A percentile compares a stretch with the other conserved stretches of the same genome.
Evolutionary conservation across 345 rosid genomes (phyloP).

Genomic region (Salix viminalis): DNA sequence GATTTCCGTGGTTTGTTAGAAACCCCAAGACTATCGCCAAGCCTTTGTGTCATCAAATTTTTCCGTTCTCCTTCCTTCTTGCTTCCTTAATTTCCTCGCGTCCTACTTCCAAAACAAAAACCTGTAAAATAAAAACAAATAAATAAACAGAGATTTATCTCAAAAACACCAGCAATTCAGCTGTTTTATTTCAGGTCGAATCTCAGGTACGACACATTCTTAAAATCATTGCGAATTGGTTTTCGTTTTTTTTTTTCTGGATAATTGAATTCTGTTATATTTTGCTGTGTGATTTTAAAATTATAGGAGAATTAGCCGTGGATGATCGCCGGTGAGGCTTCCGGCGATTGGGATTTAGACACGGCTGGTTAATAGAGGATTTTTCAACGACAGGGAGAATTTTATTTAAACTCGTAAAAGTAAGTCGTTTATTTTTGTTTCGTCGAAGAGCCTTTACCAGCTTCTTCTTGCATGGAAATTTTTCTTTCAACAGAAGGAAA

Average conservation of each 20-base stretch:
- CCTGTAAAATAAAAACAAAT: background rate
- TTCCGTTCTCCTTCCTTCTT: background rate
- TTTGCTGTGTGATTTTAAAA: background rate
- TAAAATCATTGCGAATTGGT: background rate
- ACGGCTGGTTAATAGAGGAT: background rate
- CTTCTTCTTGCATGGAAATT: background rate
- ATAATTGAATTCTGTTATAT: background rate
- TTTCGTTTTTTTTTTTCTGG: background rate
- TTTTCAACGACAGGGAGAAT: background rate
- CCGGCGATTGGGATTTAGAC: conserved; percentile 20
- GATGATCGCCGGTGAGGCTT: conserved; percentile 1
- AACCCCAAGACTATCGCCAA: conserved; percentile 21
- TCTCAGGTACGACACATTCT: background rate
- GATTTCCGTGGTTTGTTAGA: conserved; percentile 30
- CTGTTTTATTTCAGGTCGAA: background rate
- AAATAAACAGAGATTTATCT: background rate
- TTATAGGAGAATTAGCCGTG: background rate
- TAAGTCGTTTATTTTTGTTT: background rate
- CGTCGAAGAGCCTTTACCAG: background rate
- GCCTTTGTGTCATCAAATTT: background rate
- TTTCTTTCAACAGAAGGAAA: background rate
- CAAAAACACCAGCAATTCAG: background rate
- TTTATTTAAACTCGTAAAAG: background rate
- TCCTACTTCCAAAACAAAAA: background rate
- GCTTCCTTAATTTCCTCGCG: background rate